A percentile compares a stretch with the other conserved stretches of the same genome.
Evolutionary conservation across 2,329 filamentous ascomycete genomes (phyloP).

Genomic region (Colletotrichum sojae): DNA sequence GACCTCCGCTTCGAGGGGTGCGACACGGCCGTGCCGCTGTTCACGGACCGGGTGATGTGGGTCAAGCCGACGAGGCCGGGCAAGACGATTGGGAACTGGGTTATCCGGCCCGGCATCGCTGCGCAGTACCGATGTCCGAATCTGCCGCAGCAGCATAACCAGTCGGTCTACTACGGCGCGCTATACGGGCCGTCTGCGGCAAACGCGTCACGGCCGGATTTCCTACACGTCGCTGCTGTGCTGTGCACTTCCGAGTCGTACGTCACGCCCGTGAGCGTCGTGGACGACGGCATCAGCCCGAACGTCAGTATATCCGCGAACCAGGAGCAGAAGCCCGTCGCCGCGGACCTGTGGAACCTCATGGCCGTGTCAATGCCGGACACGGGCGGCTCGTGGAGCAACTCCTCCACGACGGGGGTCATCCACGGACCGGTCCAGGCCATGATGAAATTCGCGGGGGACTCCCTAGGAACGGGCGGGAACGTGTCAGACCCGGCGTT

Average conservation of each 20-base stretch:
- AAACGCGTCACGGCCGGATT: background rate
- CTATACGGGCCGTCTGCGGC: background rate
- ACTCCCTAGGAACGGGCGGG: background rate
- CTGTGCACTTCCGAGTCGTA: constrained; percentile 8
- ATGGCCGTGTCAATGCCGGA: background rate
- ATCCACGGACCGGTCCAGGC: background rate
- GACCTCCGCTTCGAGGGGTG: background rate
- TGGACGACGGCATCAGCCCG: constrained; percentile 10
- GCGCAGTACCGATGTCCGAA: background rate
- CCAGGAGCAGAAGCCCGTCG: background rate
- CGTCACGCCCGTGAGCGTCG: background rate
- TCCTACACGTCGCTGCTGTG: constrained; percentile 1
- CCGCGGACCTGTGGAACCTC: background rate
- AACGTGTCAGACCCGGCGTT: background rate
- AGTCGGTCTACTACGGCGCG: constrained; percentile 4
- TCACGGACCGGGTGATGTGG: background rate
- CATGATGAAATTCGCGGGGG: background rate
- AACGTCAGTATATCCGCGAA: background rate
- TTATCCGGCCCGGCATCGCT: no score
- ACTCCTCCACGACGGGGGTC: background rate
- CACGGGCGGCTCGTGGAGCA: background rate
- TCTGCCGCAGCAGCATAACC: constrained; percentile 5
- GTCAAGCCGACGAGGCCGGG: background rate
- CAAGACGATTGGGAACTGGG: background rate
- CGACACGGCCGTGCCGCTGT: background rate